These are phyloP conservation scores for Sclerospora graminicola DNA, from an alignment of 352 stramenopile species.

Conservation along the genomic window DNA sequence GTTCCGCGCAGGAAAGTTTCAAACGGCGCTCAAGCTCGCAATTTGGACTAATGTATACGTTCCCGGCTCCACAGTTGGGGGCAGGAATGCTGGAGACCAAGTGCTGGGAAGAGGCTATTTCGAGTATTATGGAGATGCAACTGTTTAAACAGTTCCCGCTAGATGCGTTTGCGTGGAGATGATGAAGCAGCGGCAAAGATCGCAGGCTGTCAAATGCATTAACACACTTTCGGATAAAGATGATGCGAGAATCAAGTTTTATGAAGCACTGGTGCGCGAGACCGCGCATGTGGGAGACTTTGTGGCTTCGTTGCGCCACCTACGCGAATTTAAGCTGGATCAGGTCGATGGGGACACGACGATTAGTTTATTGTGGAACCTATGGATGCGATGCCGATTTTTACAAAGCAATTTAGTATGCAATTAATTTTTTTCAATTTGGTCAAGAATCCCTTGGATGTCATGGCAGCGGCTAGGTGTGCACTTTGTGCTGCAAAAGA, in stretches of 20 bases:
- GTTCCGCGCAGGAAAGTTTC: no score
- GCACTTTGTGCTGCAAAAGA: slow-evolving; percentile 17
- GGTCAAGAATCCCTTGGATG: no score
- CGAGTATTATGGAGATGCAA: no score
- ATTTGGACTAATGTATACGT: slow-evolving; percentile 56
- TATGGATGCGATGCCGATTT: slow-evolving; percentile 53
- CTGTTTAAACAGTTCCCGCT: no score
- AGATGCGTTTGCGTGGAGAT: no score
- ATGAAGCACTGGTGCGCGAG: slow-evolving; percentile 48
- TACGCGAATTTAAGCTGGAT: no score
- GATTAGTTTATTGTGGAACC: slow-evolving; percentile 59
- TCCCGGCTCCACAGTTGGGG: slow-evolving; percentile 50
- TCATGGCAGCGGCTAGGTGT: no score
- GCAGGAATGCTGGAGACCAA: slow-evolving; percentile 66
- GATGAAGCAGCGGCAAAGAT: no score
- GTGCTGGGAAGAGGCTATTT: no score
- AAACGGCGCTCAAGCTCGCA: slow-evolving; percentile 76
- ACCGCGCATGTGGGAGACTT: no score
- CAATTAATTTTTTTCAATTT: slow-evolving; percentile 79
- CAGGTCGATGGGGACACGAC: no score
- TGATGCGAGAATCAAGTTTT: slow-evolving; percentile 25
- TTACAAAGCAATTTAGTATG: slow-evolving; percentile 86
- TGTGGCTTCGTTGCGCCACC: no score
- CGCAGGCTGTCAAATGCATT: slow-evolving; percentile 74
- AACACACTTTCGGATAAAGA: slow-evolving; percentile 46